phyloP scores from a whole-genome alignment of 371 early-diverging fungal species.

The Syncephalastrum racemosum region DNA sequence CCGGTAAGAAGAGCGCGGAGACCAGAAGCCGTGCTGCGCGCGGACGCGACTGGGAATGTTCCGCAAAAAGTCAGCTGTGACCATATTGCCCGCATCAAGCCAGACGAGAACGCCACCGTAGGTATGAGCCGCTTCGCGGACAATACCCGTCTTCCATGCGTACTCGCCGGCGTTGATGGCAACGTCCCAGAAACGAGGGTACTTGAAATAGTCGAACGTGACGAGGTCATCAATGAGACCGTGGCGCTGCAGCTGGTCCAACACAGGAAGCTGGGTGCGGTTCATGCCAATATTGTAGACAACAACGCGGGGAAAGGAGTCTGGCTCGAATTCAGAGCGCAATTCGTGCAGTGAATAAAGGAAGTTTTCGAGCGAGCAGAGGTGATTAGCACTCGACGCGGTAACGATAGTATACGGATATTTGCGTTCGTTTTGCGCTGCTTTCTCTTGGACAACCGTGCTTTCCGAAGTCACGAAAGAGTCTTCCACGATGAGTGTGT shows the following conservation, averaged over 20 bases:
- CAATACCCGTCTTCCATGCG: conserved; percentile 68
- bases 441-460: too few relatives aligned
- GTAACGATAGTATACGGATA: conserved; percentile 61
- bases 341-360: conserved; percentile 52
- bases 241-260: conserved; percentile 39
- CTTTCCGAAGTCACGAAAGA: too few relatives aligned
- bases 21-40: conserved; percentile 54
- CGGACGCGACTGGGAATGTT: conserved; percentile 44
- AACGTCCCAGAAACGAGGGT: conserved; percentile 68
- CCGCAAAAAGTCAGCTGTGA: conserved; percentile 52
- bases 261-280: conserved; percentile 44
- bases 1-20: conserved; percentile 50
- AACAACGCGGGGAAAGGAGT: conserved; percentile 44
- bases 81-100: conserved; percentile 63
- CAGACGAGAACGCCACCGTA: conserved; percentile 56
- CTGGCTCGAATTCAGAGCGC: conserved; percentile 23
- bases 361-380: conserved; percentile 62
- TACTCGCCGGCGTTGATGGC: conserved; percentile 60
- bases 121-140: conserved; percentile 52
- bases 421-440: too few relatives aligned
- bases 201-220: conserved; percentile 52
- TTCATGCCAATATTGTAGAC: conserved; percentile 57
- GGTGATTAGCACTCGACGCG: conserved; percentile 62
- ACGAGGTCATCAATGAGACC: conserved; percentile 49
- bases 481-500: too few relatives aligned